Evolutionary conservation across 805 yeast genomes (phyloP).

Genomic region (Martiniozyma abietophila): DNA sequence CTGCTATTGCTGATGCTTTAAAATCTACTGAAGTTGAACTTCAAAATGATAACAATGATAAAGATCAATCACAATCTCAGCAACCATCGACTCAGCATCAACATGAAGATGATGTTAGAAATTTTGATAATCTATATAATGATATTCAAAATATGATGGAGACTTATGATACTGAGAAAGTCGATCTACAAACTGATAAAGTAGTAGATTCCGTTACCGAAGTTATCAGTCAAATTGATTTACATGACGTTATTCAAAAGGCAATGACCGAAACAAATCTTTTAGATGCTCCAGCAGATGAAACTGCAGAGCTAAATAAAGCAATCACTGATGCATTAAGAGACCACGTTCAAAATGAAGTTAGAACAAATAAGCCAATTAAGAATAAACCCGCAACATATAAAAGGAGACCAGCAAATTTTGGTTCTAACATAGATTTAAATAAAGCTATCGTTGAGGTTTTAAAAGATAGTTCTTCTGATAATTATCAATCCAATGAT

Average conservation of each 20-base stretch:
- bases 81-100: slow-evolving; percentile 2
- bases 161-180: background rate
- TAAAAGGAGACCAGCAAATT: background rate
- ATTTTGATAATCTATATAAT: slow-evolving; percentile 7
- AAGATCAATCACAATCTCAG: slow-evolving; percentile 1
- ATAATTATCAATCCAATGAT: background rate
- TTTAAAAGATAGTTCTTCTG: slow-evolving; percentile 10
- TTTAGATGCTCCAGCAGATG: slow-evolving; percentile 12
- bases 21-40: slow-evolving; percentile 7
- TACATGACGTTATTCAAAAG: slow-evolving; percentile 14
- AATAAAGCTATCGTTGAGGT: slow-evolving; percentile 21
- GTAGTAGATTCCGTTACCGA: slow-evolving; percentile 6
- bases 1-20: slow-evolving; percentile 21
- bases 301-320: slow-evolving; percentile 16
- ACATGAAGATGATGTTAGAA: slow-evolving; percentile 4
- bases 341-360: slow-evolving; percentile 8
- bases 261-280: slow-evolving; percentile 13
- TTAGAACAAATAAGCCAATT: too few species aligned
- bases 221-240: slow-evolving; percentile 11
- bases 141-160: slow-evolving; percentile 8
- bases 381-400: background rate
- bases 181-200: background rate
- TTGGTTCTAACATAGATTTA: slow-evolving; percentile 12
- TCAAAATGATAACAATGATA: slow-evolving; percentile 2
- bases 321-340: slow-evolving; percentile 22